phyloP scores from a whole-genome alignment of 2,329 filamentous ascomycete genomes.

The Colletotrichum musicola region DNA sequence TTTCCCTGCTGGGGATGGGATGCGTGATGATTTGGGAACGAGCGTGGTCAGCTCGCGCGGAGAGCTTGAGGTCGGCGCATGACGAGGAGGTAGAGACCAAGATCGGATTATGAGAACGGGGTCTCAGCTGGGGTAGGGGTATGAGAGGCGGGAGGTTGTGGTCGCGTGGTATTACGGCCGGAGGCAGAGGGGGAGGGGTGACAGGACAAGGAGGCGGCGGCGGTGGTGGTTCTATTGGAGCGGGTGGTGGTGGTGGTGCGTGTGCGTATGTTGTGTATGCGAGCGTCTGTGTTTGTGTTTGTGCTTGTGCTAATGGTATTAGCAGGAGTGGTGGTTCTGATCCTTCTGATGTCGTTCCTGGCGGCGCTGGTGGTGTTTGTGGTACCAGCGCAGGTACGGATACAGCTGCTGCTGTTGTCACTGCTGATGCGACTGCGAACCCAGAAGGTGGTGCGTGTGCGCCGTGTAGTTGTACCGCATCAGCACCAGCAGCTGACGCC shows the following conservation, averaged over 20 bases:
- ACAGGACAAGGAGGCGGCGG: slow-evolving; percentile 10
- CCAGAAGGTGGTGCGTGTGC: too few relatives aligned
- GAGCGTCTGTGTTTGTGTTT: neutral
- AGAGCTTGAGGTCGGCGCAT: slow-evolving; percentile 38
- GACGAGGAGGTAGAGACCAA: slow-evolving; percentile 32
- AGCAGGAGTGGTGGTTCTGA: too few relatives aligned
- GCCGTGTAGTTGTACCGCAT: too few relatives aligned
- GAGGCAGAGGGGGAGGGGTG: neutral
- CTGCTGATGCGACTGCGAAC: too few relatives aligned
- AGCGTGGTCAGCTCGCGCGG: slow-evolving; percentile 37
- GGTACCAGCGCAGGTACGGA: too few relatives aligned
- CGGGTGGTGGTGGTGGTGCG: neutral
- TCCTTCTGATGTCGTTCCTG: too few relatives aligned
- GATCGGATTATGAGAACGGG: slow-evolving; percentile 38
- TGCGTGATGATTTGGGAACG: slow-evolving; percentile 36
- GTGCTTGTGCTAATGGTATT: slow-evolving; percentile 3
- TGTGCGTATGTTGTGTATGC: slow-evolving; percentile 3
- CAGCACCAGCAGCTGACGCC: slow-evolving; percentile 36
- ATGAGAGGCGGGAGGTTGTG: slow-evolving; percentile 23
- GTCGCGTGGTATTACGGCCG: slow-evolving; percentile 14
- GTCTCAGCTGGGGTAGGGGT: slow-evolving; percentile 34
- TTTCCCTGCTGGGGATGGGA: slow-evolving; percentile 13
- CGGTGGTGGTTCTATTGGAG: slow-evolving; percentile 6
- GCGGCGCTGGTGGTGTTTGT: too few relatives aligned
- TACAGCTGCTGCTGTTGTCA: too few relatives aligned